These are phyloP conservation scores for Strigomonas galati DNA, from an alignment of 208 protist genomes.

Conservation along the genomic window DNA sequence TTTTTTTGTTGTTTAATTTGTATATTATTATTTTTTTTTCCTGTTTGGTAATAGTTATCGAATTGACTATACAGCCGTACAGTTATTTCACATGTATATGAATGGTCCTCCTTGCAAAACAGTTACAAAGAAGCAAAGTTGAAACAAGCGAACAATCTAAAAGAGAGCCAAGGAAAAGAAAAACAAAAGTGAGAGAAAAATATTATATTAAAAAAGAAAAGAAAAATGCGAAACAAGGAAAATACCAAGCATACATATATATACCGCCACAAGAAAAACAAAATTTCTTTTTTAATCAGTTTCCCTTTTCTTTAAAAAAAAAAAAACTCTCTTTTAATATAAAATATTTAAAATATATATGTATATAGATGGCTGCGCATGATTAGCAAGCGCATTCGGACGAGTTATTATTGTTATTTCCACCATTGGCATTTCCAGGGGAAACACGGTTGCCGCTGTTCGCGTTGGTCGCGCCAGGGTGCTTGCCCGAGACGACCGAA, in stretches of 20 bases:
- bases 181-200: background rate
- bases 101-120: slow-evolving; percentile 42
- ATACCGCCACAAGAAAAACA: background rate
- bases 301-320: slow-evolving; percentile 6
- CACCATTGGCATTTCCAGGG: background rate
- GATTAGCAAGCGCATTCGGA: slow-evolving; percentile 12
- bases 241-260: background rate
- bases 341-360: too few relatives aligned
- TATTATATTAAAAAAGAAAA: background rate
- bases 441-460: background rate
- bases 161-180: background rate
- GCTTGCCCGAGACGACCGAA: slow-evolving; percentile 61
- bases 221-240: background rate
- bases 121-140: slow-evolving; percentile 4
- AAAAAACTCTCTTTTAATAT: too few relatives aligned
- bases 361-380: background rate
- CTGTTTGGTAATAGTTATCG: too few relatives aligned
- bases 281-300: too few relatives aligned
- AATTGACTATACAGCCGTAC: too few relatives aligned
- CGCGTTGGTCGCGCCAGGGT: slow-evolving; percentile 15
- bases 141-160: background rate
- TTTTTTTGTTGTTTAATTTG: background rate
- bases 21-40: slow-evolving; percentile 5
- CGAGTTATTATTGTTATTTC: slow-evolving; percentile 5
- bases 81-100: too few relatives aligned